Percentiles rank a stretch among this genome's conserved stretches.
Evolutionary conservation across 306 rosid species (phyloP).

Genomic region (Arachis hypogaea): DNA sequence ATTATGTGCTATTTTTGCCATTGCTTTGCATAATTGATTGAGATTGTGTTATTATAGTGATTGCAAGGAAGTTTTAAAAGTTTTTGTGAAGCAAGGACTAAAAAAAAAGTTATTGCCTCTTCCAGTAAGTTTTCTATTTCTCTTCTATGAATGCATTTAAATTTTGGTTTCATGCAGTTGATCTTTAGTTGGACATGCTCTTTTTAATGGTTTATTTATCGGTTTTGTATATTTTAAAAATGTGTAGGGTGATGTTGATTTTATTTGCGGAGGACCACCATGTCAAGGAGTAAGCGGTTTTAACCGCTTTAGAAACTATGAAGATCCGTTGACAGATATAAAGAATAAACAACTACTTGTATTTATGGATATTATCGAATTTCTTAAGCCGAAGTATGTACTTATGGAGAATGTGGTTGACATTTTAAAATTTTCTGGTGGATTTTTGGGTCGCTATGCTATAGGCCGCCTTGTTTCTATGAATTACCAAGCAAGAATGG

Average conservation of each 20-base stretch:
- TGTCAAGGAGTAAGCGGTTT: conserved; percentile 91
- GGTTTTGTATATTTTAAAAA: background rate
- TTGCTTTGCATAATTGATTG: conserved; percentile 11
- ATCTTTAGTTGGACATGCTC: background rate
- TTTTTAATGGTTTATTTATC: background rate
- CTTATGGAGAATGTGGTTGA: conserved; percentile 92
- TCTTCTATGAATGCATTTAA: background rate
- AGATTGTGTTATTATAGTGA: conserved; percentile 38
- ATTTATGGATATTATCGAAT: conserved; percentile 67
- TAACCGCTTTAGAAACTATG: conserved; percentile 64
- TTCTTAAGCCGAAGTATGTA: conserved; percentile 62
- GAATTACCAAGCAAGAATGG: conserved; percentile 80
- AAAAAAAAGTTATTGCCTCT: conserved; percentile 50
- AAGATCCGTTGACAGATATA: conserved; percentile 58
- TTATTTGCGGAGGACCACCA: conserved; percentile 91
- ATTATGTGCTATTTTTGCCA: background rate
- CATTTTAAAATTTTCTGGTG: conserved; percentile 67
- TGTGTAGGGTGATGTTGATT: conserved; percentile 76
- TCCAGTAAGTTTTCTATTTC: conserved; percentile 43
- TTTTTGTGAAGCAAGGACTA: conserved; percentile 44
- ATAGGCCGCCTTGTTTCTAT: conserved; percentile 73
- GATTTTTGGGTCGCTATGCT: conserved; percentile 78
- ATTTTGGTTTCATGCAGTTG: background rate
- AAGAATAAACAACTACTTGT: conserved; percentile 67
- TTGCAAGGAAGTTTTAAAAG: conserved; percentile 40